phyloP scores from a whole-genome alignment of 2,329 filamentous ascomycete species.

The Podosphaera xanthii region DNA sequence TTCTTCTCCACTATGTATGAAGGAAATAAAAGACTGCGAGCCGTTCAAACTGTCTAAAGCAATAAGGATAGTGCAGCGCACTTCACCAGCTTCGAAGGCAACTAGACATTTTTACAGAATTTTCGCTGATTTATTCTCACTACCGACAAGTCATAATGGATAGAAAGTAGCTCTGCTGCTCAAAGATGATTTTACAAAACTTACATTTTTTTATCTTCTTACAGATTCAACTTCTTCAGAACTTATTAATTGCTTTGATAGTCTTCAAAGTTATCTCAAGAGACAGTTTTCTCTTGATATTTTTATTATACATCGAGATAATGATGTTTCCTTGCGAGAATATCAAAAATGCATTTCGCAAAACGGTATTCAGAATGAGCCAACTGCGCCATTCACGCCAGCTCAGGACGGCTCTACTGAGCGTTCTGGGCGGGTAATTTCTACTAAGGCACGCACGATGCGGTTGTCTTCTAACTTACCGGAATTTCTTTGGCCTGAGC shows the following conservation, averaged over 20 bases:
- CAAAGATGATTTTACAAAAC: neutral
- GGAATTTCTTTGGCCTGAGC: neutral
- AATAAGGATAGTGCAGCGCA: neutral
- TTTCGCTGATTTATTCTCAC: neutral
- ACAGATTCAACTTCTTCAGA: neutral
- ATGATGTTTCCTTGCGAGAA: neutral
- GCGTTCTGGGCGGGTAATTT: neutral
- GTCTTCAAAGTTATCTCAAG: neutral
- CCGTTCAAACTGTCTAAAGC: neutral
- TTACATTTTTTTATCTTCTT: neutral
- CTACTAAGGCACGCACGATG: neutral
- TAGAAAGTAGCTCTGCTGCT: neutral
- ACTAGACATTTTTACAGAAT: neutral
- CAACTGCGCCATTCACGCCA: neutral
- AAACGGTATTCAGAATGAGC: neutral
- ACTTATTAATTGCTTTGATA: neutral
- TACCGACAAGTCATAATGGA: neutral
- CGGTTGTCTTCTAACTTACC: neutral
- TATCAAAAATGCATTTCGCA: neutral
- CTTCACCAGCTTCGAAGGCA: neutral
- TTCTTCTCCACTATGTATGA: neutral
- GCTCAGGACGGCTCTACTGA: neutral
- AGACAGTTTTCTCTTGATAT: neutral
- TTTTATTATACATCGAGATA: neutral
- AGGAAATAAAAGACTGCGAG: neutral